A percentile compares a stretch with the other conserved stretches of the same genome.
Conservation (phyloP, 2,329 filamentous ascomycete species). For the Stachybotrys echinatus region DNA sequence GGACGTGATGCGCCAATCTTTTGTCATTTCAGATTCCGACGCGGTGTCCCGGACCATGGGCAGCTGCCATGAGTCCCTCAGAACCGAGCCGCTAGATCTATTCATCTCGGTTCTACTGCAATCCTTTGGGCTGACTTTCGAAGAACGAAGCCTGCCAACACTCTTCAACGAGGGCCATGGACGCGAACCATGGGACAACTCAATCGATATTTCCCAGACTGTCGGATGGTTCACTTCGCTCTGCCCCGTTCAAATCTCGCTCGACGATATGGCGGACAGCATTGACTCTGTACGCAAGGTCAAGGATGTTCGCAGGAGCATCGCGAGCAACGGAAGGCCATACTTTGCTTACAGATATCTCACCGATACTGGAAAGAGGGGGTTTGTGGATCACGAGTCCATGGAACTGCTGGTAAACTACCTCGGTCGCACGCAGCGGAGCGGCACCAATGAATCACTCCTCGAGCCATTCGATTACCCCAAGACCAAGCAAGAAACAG, state of each 20-base stretch:
- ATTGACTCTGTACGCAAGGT: conserved; percentile 5
- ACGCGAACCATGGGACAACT: conserved; percentile 26
- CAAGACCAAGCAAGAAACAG: conserved; percentile 1
- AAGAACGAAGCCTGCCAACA: conserved; percentile 23
- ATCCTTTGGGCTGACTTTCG: conserved; percentile 29
- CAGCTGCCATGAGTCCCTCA: conserved; percentile 20
- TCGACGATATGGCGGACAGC: background rate
- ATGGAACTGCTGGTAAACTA: conserved; percentile 13
- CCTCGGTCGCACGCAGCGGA: conserved; percentile 11
- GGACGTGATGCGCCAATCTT: conserved; percentile 2
- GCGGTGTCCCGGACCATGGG: conserved; percentile 10
- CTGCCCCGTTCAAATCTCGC: conserved; percentile 20
- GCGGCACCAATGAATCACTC: background rate
- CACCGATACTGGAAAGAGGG: background rate
- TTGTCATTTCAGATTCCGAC: conserved; percentile 4
- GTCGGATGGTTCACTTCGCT: conserved; percentile 43
- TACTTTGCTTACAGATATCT: conserved; percentile 7
- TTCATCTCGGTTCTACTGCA: conserved; percentile 25
- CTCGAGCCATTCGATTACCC: conserved; percentile 2
- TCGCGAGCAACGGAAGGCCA: conserved; percentile 4
- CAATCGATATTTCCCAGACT: conserved; percentile 29
- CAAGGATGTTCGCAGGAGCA: conserved; percentile 9
- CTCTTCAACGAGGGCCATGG: conserved; percentile 38
- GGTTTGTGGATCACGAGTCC: background rate
- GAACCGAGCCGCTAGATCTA: conserved; percentile 31